Evolutionary conservation across 495 filamentous ascomycete species (phyloP).

Genomic region (Parmelia sp.): DNA sequence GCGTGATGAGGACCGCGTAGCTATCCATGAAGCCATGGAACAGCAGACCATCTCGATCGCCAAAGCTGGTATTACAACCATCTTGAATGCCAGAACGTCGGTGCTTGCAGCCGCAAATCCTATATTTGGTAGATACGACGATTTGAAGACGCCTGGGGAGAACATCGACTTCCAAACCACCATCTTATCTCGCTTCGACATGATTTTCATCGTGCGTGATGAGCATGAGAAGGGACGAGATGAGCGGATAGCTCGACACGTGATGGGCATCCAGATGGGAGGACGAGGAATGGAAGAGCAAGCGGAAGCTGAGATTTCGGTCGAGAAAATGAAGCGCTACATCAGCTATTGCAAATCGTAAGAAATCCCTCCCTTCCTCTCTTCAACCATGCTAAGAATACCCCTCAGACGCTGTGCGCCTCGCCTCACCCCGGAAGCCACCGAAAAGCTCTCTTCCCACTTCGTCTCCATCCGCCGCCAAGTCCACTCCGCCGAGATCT

Average conservation of each 20-base stretch:
- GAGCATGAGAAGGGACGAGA: constrained; percentile 86
- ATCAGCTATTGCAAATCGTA: constrained; percentile 96
- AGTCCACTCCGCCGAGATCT: constrained; percentile 82
- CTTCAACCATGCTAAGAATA: not conserved
- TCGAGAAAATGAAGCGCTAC: constrained; percentile 97
- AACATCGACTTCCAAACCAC: constrained; percentile 99
- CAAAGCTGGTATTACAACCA: constrained; percentile 98
- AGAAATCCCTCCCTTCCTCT: constrained; percentile 29
- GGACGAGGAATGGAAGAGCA: constrained; percentile 78
- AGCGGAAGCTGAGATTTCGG: constrained; percentile 74
- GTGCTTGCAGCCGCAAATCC: constrained; percentile 97
- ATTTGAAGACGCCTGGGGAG: constrained; percentile 94
- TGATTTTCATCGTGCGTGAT: constrained; percentile 99
- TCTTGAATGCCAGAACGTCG: constrained; percentile 91
- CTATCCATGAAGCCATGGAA: constrained; percentile 99
- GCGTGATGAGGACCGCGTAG: constrained; percentile 96
- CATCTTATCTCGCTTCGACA: constrained; percentile 96
- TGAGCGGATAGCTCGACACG: constrained; percentile 90
- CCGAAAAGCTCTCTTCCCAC: constrained; percentile 94
- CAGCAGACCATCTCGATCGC: constrained; percentile 99
- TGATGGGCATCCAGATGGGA: constrained; percentile 97
- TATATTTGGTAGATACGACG: constrained; percentile 95
- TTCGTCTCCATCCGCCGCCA: constrained; percentile 95
- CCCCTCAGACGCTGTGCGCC: constrained; percentile 76
- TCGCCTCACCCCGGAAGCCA: constrained; percentile 82